Conservation (phyloP, 2,329 filamentous ascomycete species). For the Aspergillus brasiliensis region DNA sequence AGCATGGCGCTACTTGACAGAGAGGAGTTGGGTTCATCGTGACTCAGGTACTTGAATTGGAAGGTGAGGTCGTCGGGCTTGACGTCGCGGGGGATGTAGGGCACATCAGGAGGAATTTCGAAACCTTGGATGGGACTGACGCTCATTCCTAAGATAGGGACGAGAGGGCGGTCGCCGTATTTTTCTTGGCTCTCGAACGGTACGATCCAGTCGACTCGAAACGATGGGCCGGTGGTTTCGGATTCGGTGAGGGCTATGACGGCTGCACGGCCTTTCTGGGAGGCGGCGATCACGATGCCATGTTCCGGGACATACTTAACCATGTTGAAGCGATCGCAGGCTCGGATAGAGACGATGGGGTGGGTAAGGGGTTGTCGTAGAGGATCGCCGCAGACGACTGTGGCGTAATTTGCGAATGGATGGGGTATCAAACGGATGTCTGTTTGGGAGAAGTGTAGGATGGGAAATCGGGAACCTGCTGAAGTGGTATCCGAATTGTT, state of each 20-base stretch:
- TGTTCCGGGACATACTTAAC: conserved; percentile 60
- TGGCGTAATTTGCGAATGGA: conserved; percentile 32
- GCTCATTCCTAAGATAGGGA: conserved; percentile 57
- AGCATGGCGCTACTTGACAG: background rate
- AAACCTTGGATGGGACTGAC: conserved; percentile 59
- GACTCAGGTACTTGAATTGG: conserved; percentile 21
- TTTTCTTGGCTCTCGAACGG: conserved; percentile 56
- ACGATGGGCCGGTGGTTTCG: conserved; percentile 42
- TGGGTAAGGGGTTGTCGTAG: conserved; percentile 33
- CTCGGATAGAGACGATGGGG: conserved; percentile 24
- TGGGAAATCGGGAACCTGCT: conserved; percentile 36
- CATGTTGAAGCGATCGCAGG: conserved; percentile 59
- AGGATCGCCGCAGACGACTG: conserved; percentile 34
- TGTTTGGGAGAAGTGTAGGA: conserved; percentile 46
- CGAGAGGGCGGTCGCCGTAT: conserved; percentile 44
- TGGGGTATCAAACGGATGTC: conserved; percentile 42
- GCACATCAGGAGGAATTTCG: conserved; percentile 39
- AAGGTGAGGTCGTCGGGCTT: conserved; percentile 22
- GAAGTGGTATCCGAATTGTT: conserved; percentile 20
- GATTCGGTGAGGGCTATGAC: conserved; percentile 55
- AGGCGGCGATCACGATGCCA: conserved; percentile 59
- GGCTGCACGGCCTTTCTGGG: conserved; percentile 59
- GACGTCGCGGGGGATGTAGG: conserved; percentile 31
- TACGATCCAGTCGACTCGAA: conserved; percentile 60
- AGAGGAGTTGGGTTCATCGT: background rate